Evolutionary conservation across 2,329 filamentous ascomycete genomes (phyloP).

Genomic region (Xylaria polymorpha): DNA sequence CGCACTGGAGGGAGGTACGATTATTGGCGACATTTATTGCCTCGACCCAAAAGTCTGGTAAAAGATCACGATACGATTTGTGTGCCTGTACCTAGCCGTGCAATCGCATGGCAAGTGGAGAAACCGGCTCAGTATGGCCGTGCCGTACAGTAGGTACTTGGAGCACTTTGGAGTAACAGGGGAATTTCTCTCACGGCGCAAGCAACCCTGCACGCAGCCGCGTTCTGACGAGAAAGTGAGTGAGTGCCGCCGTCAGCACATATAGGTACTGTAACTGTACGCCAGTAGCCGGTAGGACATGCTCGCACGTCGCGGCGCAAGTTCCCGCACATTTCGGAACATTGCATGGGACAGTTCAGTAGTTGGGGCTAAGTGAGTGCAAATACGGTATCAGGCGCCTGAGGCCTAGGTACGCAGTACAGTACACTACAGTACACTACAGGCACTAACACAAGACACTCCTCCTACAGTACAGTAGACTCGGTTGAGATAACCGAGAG

Average conservation of each 20-base stretch:
- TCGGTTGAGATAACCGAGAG: slow-evolving; percentile 37
- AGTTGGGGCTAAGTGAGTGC: not conserved
- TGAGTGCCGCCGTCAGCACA: slow-evolving; percentile 10
- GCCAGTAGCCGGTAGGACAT: slow-evolving; percentile 12
- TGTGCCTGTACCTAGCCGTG: slow-evolving; percentile 23
- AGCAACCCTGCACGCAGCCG: slow-evolving; percentile 29
- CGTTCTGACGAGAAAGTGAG: slow-evolving; percentile 21
- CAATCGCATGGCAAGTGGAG: slow-evolving; percentile 36
- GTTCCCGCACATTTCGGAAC: slow-evolving; percentile 2
- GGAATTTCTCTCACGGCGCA: slow-evolving; percentile 19
- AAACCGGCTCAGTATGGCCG: slow-evolving; percentile 10
- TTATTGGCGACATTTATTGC: slow-evolving; percentile 18
- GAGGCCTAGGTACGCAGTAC: too few relatives aligned
- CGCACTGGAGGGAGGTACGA: slow-evolving; percentile 15
- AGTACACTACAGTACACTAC: too few relatives aligned
- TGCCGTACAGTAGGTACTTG: too few relatives aligned
- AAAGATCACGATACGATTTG: slow-evolving; percentile 29
- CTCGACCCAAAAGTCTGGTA: slow-evolving; percentile 33
- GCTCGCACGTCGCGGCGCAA: slow-evolving; percentile 1
- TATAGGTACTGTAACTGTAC: too few relatives aligned
- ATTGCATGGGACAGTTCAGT: slow-evolving; percentile 12
- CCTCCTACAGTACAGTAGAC: too few relatives aligned
- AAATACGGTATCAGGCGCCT: slow-evolving; percentile 6
- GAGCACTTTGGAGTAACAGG: slow-evolving; percentile 17
- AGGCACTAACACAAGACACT: slow-evolving; percentile 4